Conservation (phyloP, 2,329 filamentous ascomycete genomes). For the Aspergillus sp. region DNA sequence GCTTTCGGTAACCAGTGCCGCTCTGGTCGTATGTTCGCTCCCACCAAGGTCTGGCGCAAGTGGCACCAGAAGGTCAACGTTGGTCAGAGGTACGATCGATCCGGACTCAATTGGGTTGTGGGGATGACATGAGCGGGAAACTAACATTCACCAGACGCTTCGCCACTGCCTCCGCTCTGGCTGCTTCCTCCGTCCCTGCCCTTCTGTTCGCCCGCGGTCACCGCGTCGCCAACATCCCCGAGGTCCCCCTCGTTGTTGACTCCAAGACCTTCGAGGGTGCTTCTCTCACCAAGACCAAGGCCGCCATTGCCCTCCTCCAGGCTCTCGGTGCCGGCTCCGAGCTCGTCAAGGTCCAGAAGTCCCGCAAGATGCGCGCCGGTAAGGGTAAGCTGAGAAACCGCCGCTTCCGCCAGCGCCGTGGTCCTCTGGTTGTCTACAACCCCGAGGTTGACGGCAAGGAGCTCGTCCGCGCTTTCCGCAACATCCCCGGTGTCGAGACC, state of each 20-base stretch:
- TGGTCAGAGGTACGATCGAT: constrained; percentile 76
- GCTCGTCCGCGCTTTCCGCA: constrained; percentile 92
- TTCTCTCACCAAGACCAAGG: constrained; percentile 82
- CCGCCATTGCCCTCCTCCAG: constrained; percentile 82
- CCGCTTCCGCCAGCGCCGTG: constrained; percentile 95
- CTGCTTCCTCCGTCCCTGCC: constrained; percentile 90
- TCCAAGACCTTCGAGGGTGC: constrained; percentile 80
- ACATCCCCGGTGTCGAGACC: constrained; percentile 98
- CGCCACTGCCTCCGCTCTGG: constrained; percentile 94
- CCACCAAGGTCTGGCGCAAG: constrained; percentile 99
- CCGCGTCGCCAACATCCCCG: constrained; percentile 85
- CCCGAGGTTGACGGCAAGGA: constrained; percentile 93
- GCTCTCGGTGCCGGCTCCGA: constrained; percentile 87
- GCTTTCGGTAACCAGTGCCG: constrained; percentile 99
- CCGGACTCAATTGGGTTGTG: not conserved
- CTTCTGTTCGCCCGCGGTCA: constrained; percentile 97
- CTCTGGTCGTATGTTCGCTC: constrained; percentile 99
- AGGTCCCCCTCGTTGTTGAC: constrained; percentile 96
- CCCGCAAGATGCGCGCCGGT: constrained; percentile 94
- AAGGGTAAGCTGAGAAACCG: constrained; percentile 99
- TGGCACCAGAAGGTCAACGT: constrained; percentile 99
- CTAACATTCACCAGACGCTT: constrained; percentile 66
- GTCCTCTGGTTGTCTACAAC: constrained; percentile 97
- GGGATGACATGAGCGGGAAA: constrained; percentile 6
- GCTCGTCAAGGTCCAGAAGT: constrained; percentile 91